Evolutionary conservation across 2,329 filamentous ascomycete species (phyloP), one percentile per base, ranked within the genome.

Genomic region (Ciborinia camelliae): DNA sequence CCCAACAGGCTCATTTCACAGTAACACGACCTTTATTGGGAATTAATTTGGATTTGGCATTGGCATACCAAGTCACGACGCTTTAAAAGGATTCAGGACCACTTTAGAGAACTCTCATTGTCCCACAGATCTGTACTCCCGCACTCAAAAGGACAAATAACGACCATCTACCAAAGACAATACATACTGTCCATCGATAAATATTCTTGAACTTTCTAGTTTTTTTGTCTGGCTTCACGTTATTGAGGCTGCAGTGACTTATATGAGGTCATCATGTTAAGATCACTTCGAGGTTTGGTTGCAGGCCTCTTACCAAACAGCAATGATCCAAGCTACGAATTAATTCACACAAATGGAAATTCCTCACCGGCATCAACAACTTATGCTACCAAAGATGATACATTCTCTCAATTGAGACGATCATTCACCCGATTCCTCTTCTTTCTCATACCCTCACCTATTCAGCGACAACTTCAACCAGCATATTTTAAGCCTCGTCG

Each of bases 391-490:
- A 61, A 47, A 15, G 55, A 64, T 9, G 63, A 64, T 32, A 50
- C 53, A 14, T 14, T 64, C 9, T 45, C 63, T 37, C 47, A 23
- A 15, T 32, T 47, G 18, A 62, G n/a, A 28, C 26, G 45, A 18
- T 61, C 39, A 8, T 37, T 64, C 35, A 59, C 55, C 30, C n/a
- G 47, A 45, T 54, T 61, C 26, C 35, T 50, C 26, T 64, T 64
- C 47, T 64, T 64, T 14, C 26, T 64, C 12, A 54, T 76, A 9
- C 75, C 75, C 1, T 75, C 72, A 30, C 76, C 75, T 55, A 47
- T 76, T 5, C 74, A 76, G 63, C 68, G 70, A 62, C 71, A 69
- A 52, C 53, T 75, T 41, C 74, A 73, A 47, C 73, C 73, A 6
- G 63, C 67, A 39, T 65, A 64, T 37, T 47, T 66, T 18, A 74